Evolutionary conservation across 352 stramenopile species (phyloP).

Genomic region (Pythium plurisporium): DNA sequence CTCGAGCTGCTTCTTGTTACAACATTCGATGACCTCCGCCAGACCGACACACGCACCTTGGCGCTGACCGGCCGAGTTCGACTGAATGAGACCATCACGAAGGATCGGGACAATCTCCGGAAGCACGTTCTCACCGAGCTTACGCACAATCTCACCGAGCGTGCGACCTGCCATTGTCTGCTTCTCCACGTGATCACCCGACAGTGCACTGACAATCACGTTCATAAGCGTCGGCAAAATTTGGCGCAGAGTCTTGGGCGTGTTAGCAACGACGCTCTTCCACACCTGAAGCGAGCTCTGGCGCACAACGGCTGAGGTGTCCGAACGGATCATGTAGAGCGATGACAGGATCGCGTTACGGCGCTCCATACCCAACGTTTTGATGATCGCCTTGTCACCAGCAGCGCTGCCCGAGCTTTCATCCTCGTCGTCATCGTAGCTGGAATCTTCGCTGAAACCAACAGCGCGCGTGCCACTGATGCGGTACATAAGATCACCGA

Average conservation of each 20-base stretch:
- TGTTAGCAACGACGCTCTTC: conserved; percentile 99
- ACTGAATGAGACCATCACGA: conserved; percentile 85
- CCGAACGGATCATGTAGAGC: conserved; percentile 98
- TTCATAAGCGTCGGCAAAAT: conserved; percentile 97
- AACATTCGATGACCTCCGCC: conserved; percentile 96
- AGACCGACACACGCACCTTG: conserved; percentile 98
- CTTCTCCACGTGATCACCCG: conserved; percentile 85
- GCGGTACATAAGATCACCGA: conserved; percentile 96
- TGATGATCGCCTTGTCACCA: conserved; percentile 83
- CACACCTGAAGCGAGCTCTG: conserved; percentile 96
- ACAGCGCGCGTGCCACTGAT: conserved; percentile 96
- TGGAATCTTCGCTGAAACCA: conserved; percentile 48
- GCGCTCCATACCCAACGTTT: conserved; percentile 91
- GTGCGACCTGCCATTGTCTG: conserved; percentile 89
- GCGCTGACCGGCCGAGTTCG: conserved; percentile 61
- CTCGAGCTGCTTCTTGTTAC: conserved; percentile 94
- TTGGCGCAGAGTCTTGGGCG: conserved; percentile 95
- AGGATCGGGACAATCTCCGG: conserved; percentile 98
- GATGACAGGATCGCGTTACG: conserved; percentile 95
- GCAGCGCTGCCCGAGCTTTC: conserved; percentile 76
- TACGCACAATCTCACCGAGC: conserved; percentile 98
- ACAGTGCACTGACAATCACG: conserved; percentile 95
- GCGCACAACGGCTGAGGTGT: conserved; percentile 95
- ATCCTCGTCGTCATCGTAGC: conserved; percentile 82
- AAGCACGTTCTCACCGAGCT: conserved; percentile 98